Conservation (phyloP, 257 asterid genomes). For the Forsythia suspensa region DNA sequence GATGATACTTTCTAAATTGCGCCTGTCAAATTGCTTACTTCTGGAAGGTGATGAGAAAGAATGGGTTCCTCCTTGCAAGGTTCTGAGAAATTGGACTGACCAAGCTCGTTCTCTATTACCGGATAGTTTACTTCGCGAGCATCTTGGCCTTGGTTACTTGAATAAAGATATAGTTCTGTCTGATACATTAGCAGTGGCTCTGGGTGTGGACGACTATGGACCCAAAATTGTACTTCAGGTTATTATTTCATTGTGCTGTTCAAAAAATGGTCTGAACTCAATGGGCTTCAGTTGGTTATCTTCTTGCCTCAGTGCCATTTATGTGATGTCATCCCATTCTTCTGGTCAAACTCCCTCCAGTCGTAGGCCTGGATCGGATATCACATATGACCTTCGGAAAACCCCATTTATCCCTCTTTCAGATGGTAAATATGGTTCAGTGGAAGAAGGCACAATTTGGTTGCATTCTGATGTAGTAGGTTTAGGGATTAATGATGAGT, state of each 20-base stretch:
- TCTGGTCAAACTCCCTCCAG: conserved; percentile 33
- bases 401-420: conserved; percentile 83
- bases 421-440: conserved; percentile 69
- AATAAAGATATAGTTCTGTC: conserved; percentile 74
- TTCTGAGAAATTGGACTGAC: conserved; percentile 83
- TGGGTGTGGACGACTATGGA: conserved; percentile 92
- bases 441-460: conserved; percentile 77
- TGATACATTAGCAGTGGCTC: conserved; percentile 78
- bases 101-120: conserved; percentile 69
- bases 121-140: conserved; percentile 68
- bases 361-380: conserved; percentile 48
- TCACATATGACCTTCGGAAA: conserved; percentile 54
- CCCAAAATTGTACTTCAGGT: conserved; percentile 58
- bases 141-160: conserved; percentile 86
- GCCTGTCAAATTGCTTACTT: conserved; percentile 79
- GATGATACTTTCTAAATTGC: conserved; percentile 72
- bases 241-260: conserved; percentile 59
- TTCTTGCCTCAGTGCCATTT: conserved; percentile 66
- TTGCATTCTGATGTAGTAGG: conserved; percentile 54
- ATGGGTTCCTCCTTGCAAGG: conserved; percentile 96
- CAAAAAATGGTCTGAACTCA: conserved; percentile 54
- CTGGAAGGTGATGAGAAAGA: conserved; percentile 53
- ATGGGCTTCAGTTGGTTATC: conserved; percentile 83
- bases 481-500: conserved; percentile 48
- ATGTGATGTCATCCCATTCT: conserved; percentile 49